Conservation (phyloP, 2,329 filamentous ascomycete species). For the Neonectria ditissima region DNA sequence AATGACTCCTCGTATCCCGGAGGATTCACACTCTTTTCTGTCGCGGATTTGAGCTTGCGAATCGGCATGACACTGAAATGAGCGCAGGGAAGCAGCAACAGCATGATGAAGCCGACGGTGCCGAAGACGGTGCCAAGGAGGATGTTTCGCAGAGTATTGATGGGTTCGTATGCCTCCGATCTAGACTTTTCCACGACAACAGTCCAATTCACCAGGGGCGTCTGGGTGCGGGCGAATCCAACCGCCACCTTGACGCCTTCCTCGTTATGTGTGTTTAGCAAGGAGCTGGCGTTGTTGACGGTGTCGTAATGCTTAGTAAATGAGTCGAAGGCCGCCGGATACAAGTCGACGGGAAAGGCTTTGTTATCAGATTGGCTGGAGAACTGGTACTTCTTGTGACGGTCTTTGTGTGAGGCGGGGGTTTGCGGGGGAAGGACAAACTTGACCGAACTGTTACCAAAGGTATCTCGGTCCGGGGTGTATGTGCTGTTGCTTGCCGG, state of each 20-base stretch:
- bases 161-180: constrained; percentile 80
- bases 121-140: constrained; percentile 88
- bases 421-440: constrained; percentile 70
- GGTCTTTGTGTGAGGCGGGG: constrained; percentile 54
- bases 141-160: constrained; percentile 80
- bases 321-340: constrained; percentile 71
- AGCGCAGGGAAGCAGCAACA: constrained; percentile 81
- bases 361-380: constrained; percentile 55
- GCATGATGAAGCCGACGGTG: constrained; percentile 77
- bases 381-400: constrained; percentile 56
- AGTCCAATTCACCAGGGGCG: constrained; percentile 81
- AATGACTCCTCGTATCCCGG: constrained; percentile 68
- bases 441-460: constrained; percentile 61
- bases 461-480: constrained; percentile 50
- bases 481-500: constrained; percentile 62
- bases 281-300: constrained; percentile 76
- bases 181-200: constrained; percentile 82
- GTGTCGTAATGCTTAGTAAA: constrained; percentile 63
- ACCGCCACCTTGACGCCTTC: constrained; percentile 76
- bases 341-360: constrained; percentile 70
- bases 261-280: constrained; percentile 79
- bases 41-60: constrained; percentile 78
- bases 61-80: constrained; percentile 88
- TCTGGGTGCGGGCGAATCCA: constrained; percentile 80
- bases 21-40: constrained; percentile 77